Evolutionary conservation across 2,329 filamentous ascomycete genomes (phyloP).

Genomic region (Pyricularia grisea): DNA sequence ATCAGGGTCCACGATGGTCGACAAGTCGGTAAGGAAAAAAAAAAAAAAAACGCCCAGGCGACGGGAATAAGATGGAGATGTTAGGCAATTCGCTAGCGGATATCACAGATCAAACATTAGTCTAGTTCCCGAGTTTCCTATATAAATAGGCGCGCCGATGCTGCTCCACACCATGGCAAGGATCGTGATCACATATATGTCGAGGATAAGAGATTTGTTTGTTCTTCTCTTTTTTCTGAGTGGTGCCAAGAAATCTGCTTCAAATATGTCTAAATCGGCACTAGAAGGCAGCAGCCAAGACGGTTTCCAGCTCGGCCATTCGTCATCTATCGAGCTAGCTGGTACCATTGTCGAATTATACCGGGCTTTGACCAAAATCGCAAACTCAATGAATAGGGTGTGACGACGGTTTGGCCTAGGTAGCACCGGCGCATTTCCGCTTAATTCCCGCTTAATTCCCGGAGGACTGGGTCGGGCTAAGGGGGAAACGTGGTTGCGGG

Average conservation of each 20-base stretch:
- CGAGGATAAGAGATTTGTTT: not conserved
- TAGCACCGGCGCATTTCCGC: not conserved
- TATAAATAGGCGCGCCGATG: not conserved
- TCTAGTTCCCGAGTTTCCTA: not conserved
- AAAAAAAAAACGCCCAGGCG: not conserved
- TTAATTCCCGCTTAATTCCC: not conserved
- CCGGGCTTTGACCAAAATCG: not conserved
- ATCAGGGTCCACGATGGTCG: not conserved
- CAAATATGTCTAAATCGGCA: not conserved
- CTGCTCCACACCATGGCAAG: not conserved
- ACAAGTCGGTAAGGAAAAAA: not conserved
- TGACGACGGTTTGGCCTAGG: not conserved
- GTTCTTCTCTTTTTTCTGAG: not conserved
- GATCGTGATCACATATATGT: not conserved
- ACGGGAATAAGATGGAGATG: not conserved
- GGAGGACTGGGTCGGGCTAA: not conserved
- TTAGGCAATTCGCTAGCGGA: not conserved
- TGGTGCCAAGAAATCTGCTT: not conserved
- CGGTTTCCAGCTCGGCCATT: not conserved
- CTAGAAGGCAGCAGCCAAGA: not conserved
- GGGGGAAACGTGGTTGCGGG: not conserved
- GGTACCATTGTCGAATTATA: not conserved
- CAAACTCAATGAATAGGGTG: not conserved
- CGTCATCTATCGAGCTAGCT: not conserved
- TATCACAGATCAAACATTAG: not conserved